Evolutionary conservation across 495 filamentous ascomycete genomes (phyloP).

Genomic region (Penicillium cataractarum): DNA sequence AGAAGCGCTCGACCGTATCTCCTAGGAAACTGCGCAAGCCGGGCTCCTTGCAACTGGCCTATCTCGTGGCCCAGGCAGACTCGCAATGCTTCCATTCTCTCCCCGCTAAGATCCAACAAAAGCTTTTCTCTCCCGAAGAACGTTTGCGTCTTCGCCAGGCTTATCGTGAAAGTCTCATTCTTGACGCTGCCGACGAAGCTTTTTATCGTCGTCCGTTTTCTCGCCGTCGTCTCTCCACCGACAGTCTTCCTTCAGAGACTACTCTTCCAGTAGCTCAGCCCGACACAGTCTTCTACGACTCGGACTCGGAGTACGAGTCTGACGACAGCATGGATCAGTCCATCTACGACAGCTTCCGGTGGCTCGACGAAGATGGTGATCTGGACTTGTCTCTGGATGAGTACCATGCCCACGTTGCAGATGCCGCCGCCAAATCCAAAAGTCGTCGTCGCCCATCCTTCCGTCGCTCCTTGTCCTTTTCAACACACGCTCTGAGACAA

Average conservation of each 20-base stretch:
- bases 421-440: constrained; percentile 29
- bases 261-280: constrained; percentile 28
- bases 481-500: constrained; percentile 22
- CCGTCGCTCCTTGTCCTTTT: constrained; percentile 52
- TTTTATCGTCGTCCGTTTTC: constrained; percentile 40
- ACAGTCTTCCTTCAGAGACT: constrained; percentile 27
- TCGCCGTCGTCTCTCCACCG: constrained; percentile 22
- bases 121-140: constrained; percentile 74
- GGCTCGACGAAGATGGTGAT: constrained; percentile 79
- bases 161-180: constrained; percentile 60
- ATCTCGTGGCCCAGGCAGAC: constrained; percentile 55
- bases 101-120: constrained; percentile 70
- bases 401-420: constrained; percentile 50
- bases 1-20: constrained; percentile 22
- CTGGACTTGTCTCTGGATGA: constrained; percentile 69
- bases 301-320: constrained; percentile 32
- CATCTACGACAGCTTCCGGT: constrained; percentile 72
- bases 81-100: constrained; percentile 71
- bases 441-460: constrained; percentile 44
- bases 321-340: constrained; percentile 49
- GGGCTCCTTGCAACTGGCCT: constrained; percentile 45
- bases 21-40: constrained; percentile 38
- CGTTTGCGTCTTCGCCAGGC: constrained; percentile 60
- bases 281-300: constrained; percentile 36
- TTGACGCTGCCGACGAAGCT: constrained; percentile 73